Evolutionary conservation across 768 basidiomycete genomes (phyloP).

Genomic region (Naematelia aurantialba): DNA sequence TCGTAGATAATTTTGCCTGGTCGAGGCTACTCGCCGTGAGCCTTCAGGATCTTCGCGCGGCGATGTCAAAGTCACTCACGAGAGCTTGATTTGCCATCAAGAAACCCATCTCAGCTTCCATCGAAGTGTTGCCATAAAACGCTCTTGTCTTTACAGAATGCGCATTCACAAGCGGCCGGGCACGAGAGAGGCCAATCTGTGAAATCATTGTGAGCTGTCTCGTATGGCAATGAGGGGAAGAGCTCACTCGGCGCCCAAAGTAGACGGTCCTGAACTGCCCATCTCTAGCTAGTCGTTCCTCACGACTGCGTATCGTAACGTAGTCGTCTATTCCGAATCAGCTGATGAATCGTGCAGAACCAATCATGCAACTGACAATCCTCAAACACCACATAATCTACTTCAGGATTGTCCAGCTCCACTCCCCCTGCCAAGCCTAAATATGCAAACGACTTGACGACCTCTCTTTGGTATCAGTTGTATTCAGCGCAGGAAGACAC

Average conservation of each 20-base stretch:
- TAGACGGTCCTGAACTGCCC: slow-evolving; percentile 39
- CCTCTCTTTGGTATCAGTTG: slow-evolving; percentile 17
- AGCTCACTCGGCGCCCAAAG: slow-evolving; percentile 43
- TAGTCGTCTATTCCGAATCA: slow-evolving; percentile 17
- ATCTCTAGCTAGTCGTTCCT: slow-evolving; percentile 21
- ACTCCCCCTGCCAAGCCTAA: slow-evolving; percentile 79
- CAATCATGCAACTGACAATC: slow-evolving; percentile 63
- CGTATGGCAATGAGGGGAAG: too few species aligned
- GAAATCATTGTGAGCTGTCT: not conserved
- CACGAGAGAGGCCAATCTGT: slow-evolving; percentile 42
- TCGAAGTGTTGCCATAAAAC: slow-evolving; percentile 93
- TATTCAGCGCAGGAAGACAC: not conserved
- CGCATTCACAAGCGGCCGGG: slow-evolving; percentile 54
- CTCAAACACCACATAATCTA: slow-evolving; percentile 72
- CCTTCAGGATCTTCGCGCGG: not conserved
- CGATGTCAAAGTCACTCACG: slow-evolving; percentile 54
- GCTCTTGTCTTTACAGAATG: slow-evolving; percentile 77
- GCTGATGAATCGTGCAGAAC: not conserved
- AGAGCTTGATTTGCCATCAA: slow-evolving; percentile 95
- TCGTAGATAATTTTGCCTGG: slow-evolving; percentile 92
- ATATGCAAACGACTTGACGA: slow-evolving; percentile 77
- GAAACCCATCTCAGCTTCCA: slow-evolving; percentile 93
- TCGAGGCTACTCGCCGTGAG: slow-evolving; percentile 58
- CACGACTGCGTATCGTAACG: slow-evolving; percentile 9
- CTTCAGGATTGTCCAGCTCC: slow-evolving; percentile 72